These are phyloP conservation scores for Sphagnum fallax DNA, from an alignment of 228 moss, liverwort and hornwort genomes.

Conservation along the genomic window DNA sequence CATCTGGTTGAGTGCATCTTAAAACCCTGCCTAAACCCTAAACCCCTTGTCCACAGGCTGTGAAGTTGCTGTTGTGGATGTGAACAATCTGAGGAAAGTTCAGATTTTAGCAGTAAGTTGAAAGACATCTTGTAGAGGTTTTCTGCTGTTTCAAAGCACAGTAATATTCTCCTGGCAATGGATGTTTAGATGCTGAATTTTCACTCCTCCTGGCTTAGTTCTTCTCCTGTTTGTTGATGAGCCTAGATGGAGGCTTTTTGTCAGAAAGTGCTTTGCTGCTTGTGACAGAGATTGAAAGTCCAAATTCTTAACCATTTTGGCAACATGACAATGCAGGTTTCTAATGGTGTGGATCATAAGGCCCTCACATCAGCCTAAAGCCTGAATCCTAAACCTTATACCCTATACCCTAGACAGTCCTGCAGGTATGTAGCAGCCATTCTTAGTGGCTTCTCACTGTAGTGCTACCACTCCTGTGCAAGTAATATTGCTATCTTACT, in stretches of 20 bases:
- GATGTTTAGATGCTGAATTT: too few species aligned
- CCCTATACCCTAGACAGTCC: constrained; percentile 60
- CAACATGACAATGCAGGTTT: constrained; percentile 37
- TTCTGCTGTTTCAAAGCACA: not conserved
- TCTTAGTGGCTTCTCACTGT: not conserved
- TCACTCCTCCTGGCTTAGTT: too few species aligned
- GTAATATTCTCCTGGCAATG: not conserved
- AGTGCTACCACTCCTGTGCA: too few species aligned
- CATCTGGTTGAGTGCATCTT: too few species aligned
- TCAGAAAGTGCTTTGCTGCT: too few species aligned
- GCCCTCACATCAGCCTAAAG: constrained; percentile 42
- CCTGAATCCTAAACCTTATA: too few species aligned
- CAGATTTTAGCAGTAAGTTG: constrained; percentile 80
- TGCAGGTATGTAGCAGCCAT: constrained; percentile 42
- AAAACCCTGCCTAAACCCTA: not conserved
- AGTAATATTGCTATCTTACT: too few species aligned
- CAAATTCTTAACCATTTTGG: too few species aligned
- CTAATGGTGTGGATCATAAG: constrained; percentile 66
- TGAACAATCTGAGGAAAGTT: constrained; percentile 84
- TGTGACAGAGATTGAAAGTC: too few species aligned
- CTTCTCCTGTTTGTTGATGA: too few species aligned
- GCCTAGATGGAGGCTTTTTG: too few species aligned
- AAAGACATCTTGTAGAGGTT: not conserved
- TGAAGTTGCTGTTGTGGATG: constrained; percentile 91
- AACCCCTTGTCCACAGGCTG: constrained; percentile 38